Evolutionary conservation across 331 rosid species (phyloP).

Genomic region (Quercus lobata): DNA sequence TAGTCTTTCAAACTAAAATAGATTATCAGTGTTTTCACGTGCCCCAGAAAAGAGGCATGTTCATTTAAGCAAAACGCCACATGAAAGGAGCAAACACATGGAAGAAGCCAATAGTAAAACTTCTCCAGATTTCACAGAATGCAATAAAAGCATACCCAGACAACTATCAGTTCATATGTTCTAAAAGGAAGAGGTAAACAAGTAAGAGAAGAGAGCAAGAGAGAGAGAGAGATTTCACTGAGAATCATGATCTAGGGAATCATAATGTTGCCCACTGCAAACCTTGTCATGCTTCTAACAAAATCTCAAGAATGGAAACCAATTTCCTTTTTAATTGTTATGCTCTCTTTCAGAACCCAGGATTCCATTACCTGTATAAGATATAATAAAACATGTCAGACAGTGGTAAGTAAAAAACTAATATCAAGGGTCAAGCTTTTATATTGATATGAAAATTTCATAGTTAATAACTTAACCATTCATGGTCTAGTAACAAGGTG

Average conservation of each 20-base stretch:
- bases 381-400: neutral
- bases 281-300: neutral
- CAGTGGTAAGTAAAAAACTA: neutral
- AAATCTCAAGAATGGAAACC: neutral
- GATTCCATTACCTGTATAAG: slow-evolving; percentile 5
- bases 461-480: too few relatives aligned
- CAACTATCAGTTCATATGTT: neutral
- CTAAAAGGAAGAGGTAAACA: neutral
- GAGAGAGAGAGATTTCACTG: neutral
- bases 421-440: too few relatives aligned
- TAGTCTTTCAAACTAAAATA: neutral
- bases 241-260: neutral
- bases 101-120: neutral
- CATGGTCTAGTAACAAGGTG: too few relatives aligned
- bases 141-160: neutral
- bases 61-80: neutral
- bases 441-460: too few relatives aligned
- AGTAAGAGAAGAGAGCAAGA: neutral
- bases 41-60: neutral
- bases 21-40: neutral
- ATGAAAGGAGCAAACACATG: neutral
- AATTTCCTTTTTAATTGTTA: neutral
- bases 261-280: neutral
- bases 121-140: neutral
- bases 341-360: neutral